A percentile compares a stretch with the other conserved stretches of the same genome.
phyloP scores from a whole-genome alignment of 1,284 basidiomycete species.

The Apiotrichum porosum region DNA sequence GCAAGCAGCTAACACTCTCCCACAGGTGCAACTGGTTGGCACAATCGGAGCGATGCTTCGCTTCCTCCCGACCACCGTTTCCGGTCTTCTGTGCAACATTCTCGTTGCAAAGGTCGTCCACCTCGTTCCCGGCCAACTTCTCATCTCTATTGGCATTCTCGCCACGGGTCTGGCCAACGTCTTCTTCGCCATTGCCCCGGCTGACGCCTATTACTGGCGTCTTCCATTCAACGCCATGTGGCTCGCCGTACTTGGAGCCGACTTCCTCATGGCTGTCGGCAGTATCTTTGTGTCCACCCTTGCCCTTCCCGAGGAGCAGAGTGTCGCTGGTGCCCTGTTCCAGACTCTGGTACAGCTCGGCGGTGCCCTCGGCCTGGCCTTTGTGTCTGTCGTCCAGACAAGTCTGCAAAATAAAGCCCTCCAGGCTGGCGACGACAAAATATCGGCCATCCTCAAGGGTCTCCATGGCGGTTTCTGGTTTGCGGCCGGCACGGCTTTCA shows the following conservation, averaged over 20 bases:
- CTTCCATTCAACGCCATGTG: constrained; percentile 73
- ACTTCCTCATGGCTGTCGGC: constrained; percentile 71
- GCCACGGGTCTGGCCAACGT: constrained; percentile 58
- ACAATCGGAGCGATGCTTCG: constrained; percentile 65
- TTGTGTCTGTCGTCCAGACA: constrained; percentile 65
- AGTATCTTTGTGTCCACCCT: constrained; percentile 70
- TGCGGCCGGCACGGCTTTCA: constrained; percentile 34
- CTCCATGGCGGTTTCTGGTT: constrained; percentile 43
- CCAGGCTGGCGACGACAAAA: constrained; percentile 8
- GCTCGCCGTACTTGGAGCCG: constrained; percentile 67
- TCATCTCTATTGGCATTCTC: constrained; percentile 60
- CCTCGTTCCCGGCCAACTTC: constrained; percentile 31
- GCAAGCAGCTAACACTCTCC: not conserved
- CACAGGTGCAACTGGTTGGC: constrained; percentile 31
- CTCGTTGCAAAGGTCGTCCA: constrained; percentile 45
- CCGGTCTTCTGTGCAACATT: constrained; percentile 62
- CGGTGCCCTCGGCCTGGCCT: constrained; percentile 66
- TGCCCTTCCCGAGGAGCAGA: constrained; percentile 68
- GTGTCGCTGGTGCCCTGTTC: constrained; percentile 63
- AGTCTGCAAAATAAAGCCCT: constrained; percentile 21
- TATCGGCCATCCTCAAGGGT: constrained; percentile 25
- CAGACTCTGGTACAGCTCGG: constrained; percentile 57
- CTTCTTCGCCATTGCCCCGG: constrained; percentile 66
- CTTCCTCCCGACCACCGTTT: constrained; percentile 69
- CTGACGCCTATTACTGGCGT: constrained; percentile 65